Evolutionary conservation across 1,284 basidiomycete genomes (phyloP).

Genomic region (Tremellales sp.): DNA sequence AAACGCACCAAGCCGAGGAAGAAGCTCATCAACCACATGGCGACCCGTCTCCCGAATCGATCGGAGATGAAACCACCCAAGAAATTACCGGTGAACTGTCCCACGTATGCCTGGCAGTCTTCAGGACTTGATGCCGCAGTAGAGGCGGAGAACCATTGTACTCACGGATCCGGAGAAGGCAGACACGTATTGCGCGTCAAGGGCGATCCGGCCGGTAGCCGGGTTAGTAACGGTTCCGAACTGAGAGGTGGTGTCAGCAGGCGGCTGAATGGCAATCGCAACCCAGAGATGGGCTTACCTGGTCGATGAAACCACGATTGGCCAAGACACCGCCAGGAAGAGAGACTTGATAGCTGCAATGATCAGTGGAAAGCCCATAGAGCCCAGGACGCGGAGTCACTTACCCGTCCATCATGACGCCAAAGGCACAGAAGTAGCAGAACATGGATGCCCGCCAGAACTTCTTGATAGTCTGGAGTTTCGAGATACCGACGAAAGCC

Average conservation of each 20-base stretch:
- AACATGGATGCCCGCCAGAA: slow-evolving; percentile 13
- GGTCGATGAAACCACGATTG: neutral
- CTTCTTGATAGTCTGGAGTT: slow-evolving; percentile 7
- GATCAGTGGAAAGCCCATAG: too few species aligned
- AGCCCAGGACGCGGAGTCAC: too few species aligned
- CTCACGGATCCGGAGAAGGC: slow-evolving; percentile 4
- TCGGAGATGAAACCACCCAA: slow-evolving; percentile 7
- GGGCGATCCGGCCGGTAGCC: slow-evolving; percentile 2
- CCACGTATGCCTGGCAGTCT: neutral
- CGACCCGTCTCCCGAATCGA: slow-evolving; percentile 4
- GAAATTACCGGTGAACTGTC: slow-evolving; percentile 9
- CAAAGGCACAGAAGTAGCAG: slow-evolving; percentile 9
- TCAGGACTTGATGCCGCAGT: neutral
- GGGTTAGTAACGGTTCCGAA: slow-evolving; percentile 9
- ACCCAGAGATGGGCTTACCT: too few species aligned
- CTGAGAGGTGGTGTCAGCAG: too few species aligned
- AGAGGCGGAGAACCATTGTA: too few species aligned
- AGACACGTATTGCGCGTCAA: slow-evolving; percentile 11
- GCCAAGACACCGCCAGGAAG: slow-evolving; percentile 3
- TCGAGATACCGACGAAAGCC: slow-evolving; percentile 10
- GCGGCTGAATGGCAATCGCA: too few species aligned
- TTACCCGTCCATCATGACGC: slow-evolving; percentile 18
- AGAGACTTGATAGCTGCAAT: slow-evolving; percentile 15
- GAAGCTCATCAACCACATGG: slow-evolving; percentile 1
- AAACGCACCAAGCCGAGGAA: slow-evolving; percentile 2